Percentiles rank a stretch among this genome's conserved stretches.
These are phyloP conservation scores for Ogataea salicorniae DNA, from an alignment of 805 yeast species.

Conservation along the genomic window DNA sequence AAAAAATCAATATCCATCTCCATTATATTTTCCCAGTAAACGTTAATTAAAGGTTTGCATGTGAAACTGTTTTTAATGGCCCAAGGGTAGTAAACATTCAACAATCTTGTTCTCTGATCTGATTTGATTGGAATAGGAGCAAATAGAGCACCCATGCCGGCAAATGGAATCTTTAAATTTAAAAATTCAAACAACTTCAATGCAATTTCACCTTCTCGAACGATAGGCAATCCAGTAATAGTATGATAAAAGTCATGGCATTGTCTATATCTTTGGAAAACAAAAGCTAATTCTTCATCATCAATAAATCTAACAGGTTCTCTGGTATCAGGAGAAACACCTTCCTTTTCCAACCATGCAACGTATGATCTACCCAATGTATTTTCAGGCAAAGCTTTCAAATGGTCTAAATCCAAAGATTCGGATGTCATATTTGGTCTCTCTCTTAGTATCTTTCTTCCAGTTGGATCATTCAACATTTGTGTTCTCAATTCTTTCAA, in stretches of 20 bases:
- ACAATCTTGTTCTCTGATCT: conserved; percentile 57
- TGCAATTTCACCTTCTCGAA: conserved; percentile 94
- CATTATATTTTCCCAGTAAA: conserved; percentile 85
- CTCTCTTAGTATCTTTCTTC: conserved; percentile 72
- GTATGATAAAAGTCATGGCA: conserved; percentile 97
- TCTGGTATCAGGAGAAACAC: conserved; percentile 90
- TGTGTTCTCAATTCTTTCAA: conserved; percentile 55
- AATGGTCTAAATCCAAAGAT: conserved; percentile 56
- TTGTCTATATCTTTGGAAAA: conserved; percentile 91
- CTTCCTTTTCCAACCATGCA: conserved; percentile 78
- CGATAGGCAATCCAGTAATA: conserved; percentile 81
- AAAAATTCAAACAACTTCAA: conserved; percentile 89
- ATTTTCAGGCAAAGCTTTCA: conserved; percentile 56
- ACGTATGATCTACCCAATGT: conserved; percentile 79
- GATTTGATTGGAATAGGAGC: conserved; percentile 76
- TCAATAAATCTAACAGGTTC: conserved; percentile 83
- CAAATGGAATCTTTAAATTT: conserved; percentile 91
- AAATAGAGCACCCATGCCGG: conserved; percentile 84
- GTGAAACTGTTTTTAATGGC: conserved; percentile 68
- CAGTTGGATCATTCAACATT: conserved; percentile 73
- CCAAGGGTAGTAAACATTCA: conserved; percentile 81
- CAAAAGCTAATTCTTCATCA: conserved; percentile 85
- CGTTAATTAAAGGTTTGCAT: conserved; percentile 74
- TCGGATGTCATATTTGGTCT: conserved; percentile 79
- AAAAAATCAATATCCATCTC: conserved; percentile 69